Conservation (phyloP, 1,284 basidiomycete species). For the Thelephora terrestris region DNA sequence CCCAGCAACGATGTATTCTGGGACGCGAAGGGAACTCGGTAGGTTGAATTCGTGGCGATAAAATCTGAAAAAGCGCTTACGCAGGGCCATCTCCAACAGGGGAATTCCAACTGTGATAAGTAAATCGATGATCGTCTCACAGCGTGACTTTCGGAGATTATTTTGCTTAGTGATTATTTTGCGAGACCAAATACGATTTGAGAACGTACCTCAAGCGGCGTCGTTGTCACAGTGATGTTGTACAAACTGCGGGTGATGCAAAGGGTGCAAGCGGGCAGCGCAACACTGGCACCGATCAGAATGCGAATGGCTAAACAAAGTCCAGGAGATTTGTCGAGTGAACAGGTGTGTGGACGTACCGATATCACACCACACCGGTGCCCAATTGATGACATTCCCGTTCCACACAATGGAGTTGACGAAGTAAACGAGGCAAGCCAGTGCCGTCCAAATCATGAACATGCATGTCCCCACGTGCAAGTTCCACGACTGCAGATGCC, state of each 20-base stretch:
- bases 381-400: constrained; percentile 19
- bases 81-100: constrained; percentile 23
- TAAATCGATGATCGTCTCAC: constrained; percentile 26
- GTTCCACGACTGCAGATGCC: constrained; percentile 51
- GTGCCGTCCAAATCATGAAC: constrained; percentile 36
- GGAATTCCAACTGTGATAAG: constrained; percentile 29
- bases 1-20: constrained; percentile 25
- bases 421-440: constrained; percentile 17
- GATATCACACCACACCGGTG: constrained; percentile 34
- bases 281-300: constrained; percentile 24
- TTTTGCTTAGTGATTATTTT: constrained; percentile 8
- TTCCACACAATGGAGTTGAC: constrained; percentile 27
- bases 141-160: constrained; percentile 21
- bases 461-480: constrained; percentile 50
- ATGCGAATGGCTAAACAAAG: constrained; percentile 27
- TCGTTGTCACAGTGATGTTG: constrained; percentile 28
- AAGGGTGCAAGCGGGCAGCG: constrained; percentile 32
- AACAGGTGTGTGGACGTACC: constrained; percentile 14
- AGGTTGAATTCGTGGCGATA: background rate
- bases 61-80: constrained; percentile 19
- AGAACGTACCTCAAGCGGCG: constrained; percentile 8
- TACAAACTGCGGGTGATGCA: constrained; percentile 42
- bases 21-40: background rate
- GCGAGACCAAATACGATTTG: background rate
- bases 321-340: background rate